Base-by-base conservation (phyloP, 2,329 filamentous ascomycete species). In the Cercospora berteroae region DNA sequence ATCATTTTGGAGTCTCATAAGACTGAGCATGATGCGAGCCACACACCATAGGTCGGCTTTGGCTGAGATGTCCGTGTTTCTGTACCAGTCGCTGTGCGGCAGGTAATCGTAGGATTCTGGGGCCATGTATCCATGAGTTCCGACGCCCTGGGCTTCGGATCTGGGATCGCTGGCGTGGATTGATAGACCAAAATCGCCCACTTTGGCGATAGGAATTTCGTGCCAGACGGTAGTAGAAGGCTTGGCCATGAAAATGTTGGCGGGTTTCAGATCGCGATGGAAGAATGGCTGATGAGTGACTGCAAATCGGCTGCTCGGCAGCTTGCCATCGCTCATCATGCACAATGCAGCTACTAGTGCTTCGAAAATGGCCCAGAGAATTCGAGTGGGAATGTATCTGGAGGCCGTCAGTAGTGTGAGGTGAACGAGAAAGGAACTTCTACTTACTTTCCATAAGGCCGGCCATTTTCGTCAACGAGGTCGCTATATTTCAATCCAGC, bases 321-420 rank as follows among this genome's bases (percentile, higher is more conserved):
- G n/a, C 10, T 59, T 33, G 16, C 56, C 56, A 12, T 33, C 29
- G n/a, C 33, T 33, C 56, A 59, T 59, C 56, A 59, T 33, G 13
- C 56, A 59, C 29, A 33, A 36, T 25, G 56, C 56, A 18, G 56
- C n/a, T 33, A 59, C 56, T 20, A 59, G 29, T 16, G 56, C 56
- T 25, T 59, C 56, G 13, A 59, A 59, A n/a, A 59, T 39, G 18
- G 29, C 33, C 56, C 56, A 59, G 56, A 59, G 27, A n/a, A 59
- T 33, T 6, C 56, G 56, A 36, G 4, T 23, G 8, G 56, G 56
- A 20, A 59, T 13, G 20, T 36, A 27, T 23, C 56, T 59, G 8
- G 23, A 9, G 23, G 12, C 5, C 20, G 48, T 52, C 23, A 52
- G 23, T 1, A 12, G 20, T 27, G 20, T 13, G 13, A 52, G 23